Evolutionary conservation across 148 eudicot species (phyloP), one percentile per base, ranked within the genome.

Genomic region (Rhododendron kiyosumense): DNA sequence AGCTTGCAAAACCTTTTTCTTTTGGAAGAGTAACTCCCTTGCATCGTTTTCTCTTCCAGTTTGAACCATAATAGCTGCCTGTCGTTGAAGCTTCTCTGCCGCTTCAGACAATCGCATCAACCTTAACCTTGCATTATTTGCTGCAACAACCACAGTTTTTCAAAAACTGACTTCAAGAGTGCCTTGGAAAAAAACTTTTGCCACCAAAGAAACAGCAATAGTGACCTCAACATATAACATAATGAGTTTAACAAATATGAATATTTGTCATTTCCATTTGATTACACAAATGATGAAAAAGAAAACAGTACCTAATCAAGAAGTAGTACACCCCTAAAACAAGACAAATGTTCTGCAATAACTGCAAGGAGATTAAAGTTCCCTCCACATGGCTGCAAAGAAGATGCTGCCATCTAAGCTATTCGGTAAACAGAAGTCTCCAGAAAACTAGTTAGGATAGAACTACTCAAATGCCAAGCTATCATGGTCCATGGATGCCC

Each of bases 21-120:
- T 96, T 85, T 94, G 96, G 48, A 92, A 87, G 75, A 96, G 95
- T 80, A 96, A 90, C 36, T 96, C 96, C 81, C 98, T 90, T 36
- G 98, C 98, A 75, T 92, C 91, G 90, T 90, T 86, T 84, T 96
- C 98, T 84, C 87, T 91, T 78, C 98, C 95, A 86, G 85, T 83
- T 86, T 84, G 95, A 85, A 94, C 89, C 88, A 89, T 90, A 84
- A 86, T 86, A 79, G 94, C 93, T 34, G 98, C 98, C 89, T 91
- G 98, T 38, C 82, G 91, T 82, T 91, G 89, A 88, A 96, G 91
- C 86, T 90, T 93, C 85, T 94, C 98, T 71, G 94, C 98, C 14
- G 98, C 93, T 89, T 96, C 96, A 82, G 98, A 94, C 92, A 96
- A 88, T 79, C 98, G 94, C 87, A 96, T 85, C 74, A 96, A 91